Evolutionary conservation across 2,329 filamentous ascomycete species (phyloP), one percentile per base, ranked within the genome.

Genomic region (Neonectria coccinea): DNA sequence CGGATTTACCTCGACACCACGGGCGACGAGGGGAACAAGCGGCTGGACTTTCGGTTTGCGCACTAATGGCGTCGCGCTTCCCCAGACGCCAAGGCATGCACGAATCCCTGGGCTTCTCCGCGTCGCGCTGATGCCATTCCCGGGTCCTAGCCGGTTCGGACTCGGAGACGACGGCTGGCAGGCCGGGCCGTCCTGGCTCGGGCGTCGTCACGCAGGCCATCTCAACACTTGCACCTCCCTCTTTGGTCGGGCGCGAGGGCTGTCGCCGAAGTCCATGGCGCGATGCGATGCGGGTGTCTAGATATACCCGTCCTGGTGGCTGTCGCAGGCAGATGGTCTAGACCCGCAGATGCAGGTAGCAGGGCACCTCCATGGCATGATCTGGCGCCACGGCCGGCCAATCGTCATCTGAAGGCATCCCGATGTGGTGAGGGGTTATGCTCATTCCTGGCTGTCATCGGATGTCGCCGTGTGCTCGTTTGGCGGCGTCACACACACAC

Each of bases 291-390:
- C 45, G 56, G 29, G 14, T 54, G 22, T 25, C 51, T 42, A 59
- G 22, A 59, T 64, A 64, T 59, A 64, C 48, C n/a, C 48, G 48
- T 59, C 60, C 18, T 18, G 42, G 51, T 56, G 55, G 57, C n/a
- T 52, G 57, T 53, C 47, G 9, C 62, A 56, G 31, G 52, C 62
- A 36, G 14, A 33, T 29, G 67, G 64, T 66, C 67, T 58, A 60
- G 58, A 63, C 62, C 53, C 45, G 59, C 66, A 59, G 53, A 67
- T 60, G 57, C 45, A 55, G 71, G 62, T 27, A 39, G 36, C 54
- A 42, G 52, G 52, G 16, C 36, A 33, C 55, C 18, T 27, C 63
- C 56, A 72, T 72, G 69, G 66, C 61, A 72, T 67, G 69, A 72
- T 72, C 55, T 65, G 36, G 57, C 45, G 59, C 22, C 42, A 57